Conservation (phyloP, 768 basidiomycete species). For the Tricholoma sp. region DNA sequence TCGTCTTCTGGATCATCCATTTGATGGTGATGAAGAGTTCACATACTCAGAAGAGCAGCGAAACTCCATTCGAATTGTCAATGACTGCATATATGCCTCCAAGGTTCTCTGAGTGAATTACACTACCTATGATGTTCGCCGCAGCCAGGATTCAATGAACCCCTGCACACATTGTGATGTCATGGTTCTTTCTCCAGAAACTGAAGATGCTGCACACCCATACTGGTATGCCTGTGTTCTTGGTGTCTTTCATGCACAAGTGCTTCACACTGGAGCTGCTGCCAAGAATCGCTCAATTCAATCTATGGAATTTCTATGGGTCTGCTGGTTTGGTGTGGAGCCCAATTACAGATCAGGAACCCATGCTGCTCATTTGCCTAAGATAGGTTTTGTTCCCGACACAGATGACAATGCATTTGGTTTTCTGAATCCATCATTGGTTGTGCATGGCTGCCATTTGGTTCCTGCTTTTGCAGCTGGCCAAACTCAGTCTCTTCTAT, state of each 20-base stretch:
- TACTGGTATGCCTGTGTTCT: too few species aligned
- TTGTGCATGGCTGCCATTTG: conserved; percentile 24
- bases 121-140: too few species aligned
- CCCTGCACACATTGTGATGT: too few species aligned
- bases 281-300: too few species aligned
- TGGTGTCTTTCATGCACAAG: too few species aligned
- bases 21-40: neutral
- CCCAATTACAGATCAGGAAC: neutral
- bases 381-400: conserved; percentile 21
- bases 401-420: conserved; percentile 22
- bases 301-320: neutral
- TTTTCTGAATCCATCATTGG: conserved; percentile 10
- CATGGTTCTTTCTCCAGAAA: too few species aligned
- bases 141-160: too few species aligned
- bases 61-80: neutral
- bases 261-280: neutral
- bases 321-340: too few species aligned
- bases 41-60: neutral
- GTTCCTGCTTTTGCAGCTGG: conserved; percentile 26
- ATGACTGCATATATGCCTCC: neutral
- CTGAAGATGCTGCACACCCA: too few species aligned
- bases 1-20: neutral
- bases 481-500: conserved; percentile 9
- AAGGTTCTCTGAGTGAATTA: neutral
- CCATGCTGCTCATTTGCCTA: conserved; percentile 15